Conservation (phyloP, 164 flowering plant genomes). For the Pachysandra terminalis region DNA sequence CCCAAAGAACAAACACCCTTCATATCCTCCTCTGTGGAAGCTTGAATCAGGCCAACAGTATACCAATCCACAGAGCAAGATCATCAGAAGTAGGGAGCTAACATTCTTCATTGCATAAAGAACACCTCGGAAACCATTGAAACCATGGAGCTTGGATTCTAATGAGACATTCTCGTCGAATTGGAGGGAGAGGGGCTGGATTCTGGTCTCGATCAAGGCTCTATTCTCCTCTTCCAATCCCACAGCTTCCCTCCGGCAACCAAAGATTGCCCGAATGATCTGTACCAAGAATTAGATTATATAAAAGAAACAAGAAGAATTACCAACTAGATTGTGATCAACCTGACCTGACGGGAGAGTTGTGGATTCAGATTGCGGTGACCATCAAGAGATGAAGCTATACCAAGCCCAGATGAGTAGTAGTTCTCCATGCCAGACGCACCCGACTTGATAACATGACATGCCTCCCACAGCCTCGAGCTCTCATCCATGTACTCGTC, state of each 20-base stretch:
- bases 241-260: conserved; percentile 62
- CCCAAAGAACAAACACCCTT: conserved; percentile 69
- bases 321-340: too few relatives aligned
- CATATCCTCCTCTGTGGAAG: conserved; percentile 40
- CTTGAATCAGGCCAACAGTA: conserved; percentile 64
- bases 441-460: conserved; percentile 79
- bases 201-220: conserved; percentile 65
- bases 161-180: conserved; percentile 53
- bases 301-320: background rate
- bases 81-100: conserved; percentile 68
- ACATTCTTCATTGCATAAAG: too few relatives aligned
- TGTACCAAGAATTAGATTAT: conserved; percentile 21
- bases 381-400: conserved; percentile 52
- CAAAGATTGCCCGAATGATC: conserved; percentile 68
- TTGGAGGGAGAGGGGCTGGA: conserved; percentile 48
- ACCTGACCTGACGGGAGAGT: conserved; percentile 81
- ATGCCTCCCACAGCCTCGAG: too few relatives aligned
- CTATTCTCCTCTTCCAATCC: conserved; percentile 90
- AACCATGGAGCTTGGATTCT: conserved; percentile 79
- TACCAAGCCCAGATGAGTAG: conserved; percentile 52
- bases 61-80: conserved; percentile 70
- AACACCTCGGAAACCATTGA: conserved; percentile 83
- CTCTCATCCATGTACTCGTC: too few relatives aligned
- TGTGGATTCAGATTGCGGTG: conserved; percentile 55
- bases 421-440: conserved; percentile 70